phyloP scores from a whole-genome alignment of 2,329 filamentous ascomycete species.

The Alternaria postmessia region DNA sequence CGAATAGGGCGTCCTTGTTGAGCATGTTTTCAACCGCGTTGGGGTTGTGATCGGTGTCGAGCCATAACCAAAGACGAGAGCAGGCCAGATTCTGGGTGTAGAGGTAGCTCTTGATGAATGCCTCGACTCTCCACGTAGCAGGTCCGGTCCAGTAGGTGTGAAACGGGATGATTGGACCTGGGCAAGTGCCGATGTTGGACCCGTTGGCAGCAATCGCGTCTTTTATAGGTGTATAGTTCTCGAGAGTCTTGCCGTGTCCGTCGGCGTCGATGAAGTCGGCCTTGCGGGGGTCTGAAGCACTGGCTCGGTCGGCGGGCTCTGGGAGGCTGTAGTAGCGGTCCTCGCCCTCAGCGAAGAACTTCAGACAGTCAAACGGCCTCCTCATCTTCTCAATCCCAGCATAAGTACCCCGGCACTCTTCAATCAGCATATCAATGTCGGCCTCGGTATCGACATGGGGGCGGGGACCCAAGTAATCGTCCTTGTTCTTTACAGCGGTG shows the following conservation, averaged over 20 bases:
- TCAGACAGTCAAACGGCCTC: constrained; percentile 61
- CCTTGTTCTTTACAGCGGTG: constrained; percentile 59
- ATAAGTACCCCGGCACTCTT: constrained; percentile 62
- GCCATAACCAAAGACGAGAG: constrained; percentile 62
- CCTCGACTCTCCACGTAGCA: constrained; percentile 64
- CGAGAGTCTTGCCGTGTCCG: constrained; percentile 51
- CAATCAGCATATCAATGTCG: constrained; percentile 61
- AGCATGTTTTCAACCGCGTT: constrained; percentile 62
- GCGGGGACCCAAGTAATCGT: constrained; percentile 61
- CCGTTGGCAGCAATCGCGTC: constrained; percentile 51
- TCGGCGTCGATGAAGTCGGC: constrained; percentile 56
- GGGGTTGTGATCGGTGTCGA: constrained; percentile 62
- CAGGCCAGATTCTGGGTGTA: constrained; percentile 66
- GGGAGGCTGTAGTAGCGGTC: constrained; percentile 62
- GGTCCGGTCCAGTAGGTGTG: constrained; percentile 67
- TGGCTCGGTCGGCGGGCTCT: constrained; percentile 50
- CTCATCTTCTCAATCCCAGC: constrained; percentile 64
- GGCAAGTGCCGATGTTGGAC: constrained; percentile 58
- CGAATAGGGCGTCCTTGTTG: constrained; percentile 60
- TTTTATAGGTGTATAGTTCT: constrained; percentile 48
- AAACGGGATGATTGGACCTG: constrained; percentile 64
- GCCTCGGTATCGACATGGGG: constrained; percentile 63
- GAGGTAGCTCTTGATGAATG: constrained; percentile 65
- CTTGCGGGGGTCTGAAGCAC: constrained; percentile 52
- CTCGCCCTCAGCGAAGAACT: constrained; percentile 60